These are phyloP conservation scores for Exophiala sp. DNA, from an alignment of 2,329 filamentous ascomycete genomes.

Conservation along the genomic window DNA sequence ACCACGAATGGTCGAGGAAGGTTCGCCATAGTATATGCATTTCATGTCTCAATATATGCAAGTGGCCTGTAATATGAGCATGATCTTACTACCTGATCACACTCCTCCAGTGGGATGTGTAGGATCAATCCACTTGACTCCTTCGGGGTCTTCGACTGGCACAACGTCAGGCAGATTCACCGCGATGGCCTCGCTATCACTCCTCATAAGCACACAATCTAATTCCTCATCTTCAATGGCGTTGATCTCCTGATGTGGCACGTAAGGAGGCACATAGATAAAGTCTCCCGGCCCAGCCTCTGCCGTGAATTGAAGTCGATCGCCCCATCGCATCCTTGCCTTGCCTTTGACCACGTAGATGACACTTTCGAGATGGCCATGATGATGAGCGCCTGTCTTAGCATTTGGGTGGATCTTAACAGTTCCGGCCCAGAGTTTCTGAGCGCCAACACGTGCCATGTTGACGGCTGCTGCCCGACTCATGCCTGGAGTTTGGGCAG, in stretches of 20 bases:
- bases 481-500: slow-evolving; percentile 45
- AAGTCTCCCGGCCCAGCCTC: slow-evolving; percentile 47
- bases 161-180: slow-evolving; percentile 43
- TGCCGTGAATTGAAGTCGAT: slow-evolving; percentile 44
- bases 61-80: neutral
- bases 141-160: slow-evolving; percentile 42
- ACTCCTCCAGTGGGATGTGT: slow-evolving; percentile 38
- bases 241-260: slow-evolving; percentile 48
- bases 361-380: slow-evolving; percentile 45
- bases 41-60: neutral
- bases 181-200: slow-evolving; percentile 44
- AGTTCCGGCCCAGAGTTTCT: slow-evolving; percentile 47
- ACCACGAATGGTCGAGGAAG: too few relatives aligned
- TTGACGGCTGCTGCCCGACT: slow-evolving; percentile 45
- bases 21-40: too few relatives aligned
- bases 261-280: slow-evolving; percentile 46
- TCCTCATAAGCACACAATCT: slow-evolving; percentile 44
- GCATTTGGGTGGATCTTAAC: slow-evolving; percentile 43
- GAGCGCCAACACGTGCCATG: slow-evolving; percentile 42
- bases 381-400: slow-evolving; percentile 46
- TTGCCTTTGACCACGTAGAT: slow-evolving; percentile 46
- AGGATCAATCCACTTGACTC: slow-evolving; percentile 46
- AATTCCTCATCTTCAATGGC: slow-evolving; percentile 40
- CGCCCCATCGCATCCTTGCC: slow-evolving; percentile 47
- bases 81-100: slow-evolving; percentile 3